Evolutionary conservation across 768 basidiomycete species (phyloP), one percentile per base, ranked within the genome.

Genomic region (Russula vinacea): DNA sequence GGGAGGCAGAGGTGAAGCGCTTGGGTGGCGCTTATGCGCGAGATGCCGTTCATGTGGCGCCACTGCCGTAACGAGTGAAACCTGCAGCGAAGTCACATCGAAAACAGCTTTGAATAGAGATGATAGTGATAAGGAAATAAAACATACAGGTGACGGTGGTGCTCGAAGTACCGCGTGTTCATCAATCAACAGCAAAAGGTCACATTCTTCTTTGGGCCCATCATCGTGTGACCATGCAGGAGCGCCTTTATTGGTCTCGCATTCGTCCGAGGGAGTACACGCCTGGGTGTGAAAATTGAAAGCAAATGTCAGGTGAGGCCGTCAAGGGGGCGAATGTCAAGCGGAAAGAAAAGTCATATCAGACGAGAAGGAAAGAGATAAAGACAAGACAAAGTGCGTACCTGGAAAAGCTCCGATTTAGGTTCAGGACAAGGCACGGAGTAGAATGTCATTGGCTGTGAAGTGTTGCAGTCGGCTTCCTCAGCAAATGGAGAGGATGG

Each of bases 401-500:
- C 64, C 53, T 60, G 32, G 54, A 35, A 32, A 7, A 17, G 47
- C 22, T 24, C 58, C 32, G 13, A 24, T 65, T 60, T 52, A 19
- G 47, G 64, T 26, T 56, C 45, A 47, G 58, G n/a, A 50, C 32
- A 49, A 44, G 62, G 29, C 16, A 64, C 44, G 10, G 35, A 35
- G 32, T 60, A 47, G 37, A 55, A 55, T 29, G 37, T 29, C 10
- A 53, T 40, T 42, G 32, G 37, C 22, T 55, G 60, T 5, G 39
- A 37, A 22, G 17, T 13, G 19, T 67, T 65, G 39, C 22, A 44
- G 9, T 61, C 60, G 16, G 60, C 59, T 19, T 60, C 62, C 24
- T 64, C 62, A 37, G 66, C 56, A 8, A 69, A 62, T 3, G 68
- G 68, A 7, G 68, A 69, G 5, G 68, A 69, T 24, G 66, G 68